Conservation (phyloP, 2,329 filamentous ascomycete species). For the Ascochyta lentis region DNA sequence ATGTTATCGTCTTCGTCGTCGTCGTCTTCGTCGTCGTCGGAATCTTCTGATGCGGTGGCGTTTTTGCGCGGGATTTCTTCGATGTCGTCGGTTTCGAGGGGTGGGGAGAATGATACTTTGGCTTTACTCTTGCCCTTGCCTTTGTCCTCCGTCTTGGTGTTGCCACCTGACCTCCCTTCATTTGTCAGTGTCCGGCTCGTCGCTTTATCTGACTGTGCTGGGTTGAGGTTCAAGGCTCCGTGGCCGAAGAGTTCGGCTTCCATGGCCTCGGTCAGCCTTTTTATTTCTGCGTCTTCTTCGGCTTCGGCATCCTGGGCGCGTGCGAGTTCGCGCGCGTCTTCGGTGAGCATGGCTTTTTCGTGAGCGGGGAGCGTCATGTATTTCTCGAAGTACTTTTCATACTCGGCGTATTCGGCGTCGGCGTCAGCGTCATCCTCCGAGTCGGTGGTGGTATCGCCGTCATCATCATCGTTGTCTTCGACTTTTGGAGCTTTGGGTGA, state of each 20-base stretch:
- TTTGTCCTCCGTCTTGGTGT: slow-evolving; percentile 25
- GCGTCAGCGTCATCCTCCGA: slow-evolving; percentile 71
- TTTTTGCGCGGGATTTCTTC: slow-evolving; percentile 73
- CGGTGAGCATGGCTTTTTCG: slow-evolving; percentile 42
- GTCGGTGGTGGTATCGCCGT: slow-evolving; percentile 57
- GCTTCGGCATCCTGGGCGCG: slow-evolving; percentile 50
- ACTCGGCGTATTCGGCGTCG: slow-evolving; percentile 71
- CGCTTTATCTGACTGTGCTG: not conserved
- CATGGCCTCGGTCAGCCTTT: slow-evolving; percentile 70
- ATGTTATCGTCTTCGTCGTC: slow-evolving; percentile 59
- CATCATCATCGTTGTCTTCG: slow-evolving; percentile 47
- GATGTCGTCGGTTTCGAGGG: slow-evolving; percentile 15
- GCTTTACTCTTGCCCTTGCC: slow-evolving; percentile 32
- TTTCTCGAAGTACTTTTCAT: slow-evolving; percentile 81
- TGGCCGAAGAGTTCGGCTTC: slow-evolving; percentile 74
- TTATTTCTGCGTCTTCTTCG: slow-evolving; percentile 64
- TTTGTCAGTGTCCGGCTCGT: slow-evolving; percentile 7
- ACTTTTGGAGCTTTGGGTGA: slow-evolving; percentile 54
- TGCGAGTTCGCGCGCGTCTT: slow-evolving; percentile 45
- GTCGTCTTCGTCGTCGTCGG: slow-evolving; percentile 19
- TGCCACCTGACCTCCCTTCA: not conserved
- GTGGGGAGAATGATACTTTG: slow-evolving; percentile 11
- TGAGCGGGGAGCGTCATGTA: slow-evolving; percentile 76
- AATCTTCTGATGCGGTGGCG: slow-evolving; percentile 59
- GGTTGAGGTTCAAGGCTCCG: slow-evolving; percentile 65